Base-by-base conservation (phyloP, 371 early-diverging fungal species). In the Polyrhizophydium stewartii region DNA sequence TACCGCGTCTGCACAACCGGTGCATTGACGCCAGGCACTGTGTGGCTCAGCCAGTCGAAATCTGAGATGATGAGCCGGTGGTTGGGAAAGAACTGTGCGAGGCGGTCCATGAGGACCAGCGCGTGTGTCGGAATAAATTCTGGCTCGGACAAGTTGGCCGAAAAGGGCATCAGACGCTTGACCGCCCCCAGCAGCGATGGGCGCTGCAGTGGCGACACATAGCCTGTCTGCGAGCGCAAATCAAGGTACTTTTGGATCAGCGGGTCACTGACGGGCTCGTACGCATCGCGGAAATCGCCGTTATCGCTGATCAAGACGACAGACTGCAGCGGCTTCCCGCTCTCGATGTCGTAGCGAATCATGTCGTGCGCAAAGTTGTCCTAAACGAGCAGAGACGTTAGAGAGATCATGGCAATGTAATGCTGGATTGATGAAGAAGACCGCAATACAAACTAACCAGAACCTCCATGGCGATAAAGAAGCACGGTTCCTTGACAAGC, bases 361-460 rank as follows among this genome's bases (percentile, higher is more conserved):
- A 94, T 67, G 69, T 97, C 98, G 66, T 96, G 97, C 1, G 97
- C 85, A 72, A 97, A 92, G 65, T 96, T 96, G 73, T 97, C 96
- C 85, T 89, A 58, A 10, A 41, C 24, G 24, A 31, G 35, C 50
- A 27, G 35, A 37, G n/a, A 43, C 28, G 46, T 35, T 13, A 22
- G n/a, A 40, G n/a, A 28, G 33, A 55, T 30, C 35, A 25, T 22
- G 58, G 24, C 46, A 24, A 49, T 58, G 49, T 12, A 49, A 58
- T 22, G 9, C 9, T 28, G 30, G 24, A 45, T 21, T 12, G 17
- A 19, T 35, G 28, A 49, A 38, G 22, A 30, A 19, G 47, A 1
- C 7, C 40, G 16, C 30, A 49, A n/a, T 27, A 9, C 33, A 2
- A 2, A 75, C 85, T 72, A 78, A 91, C 91, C 69, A 94, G 79